Percentiles rank a stretch among this genome's conserved stretches.
phyloP scores from a whole-genome alignment of 1,284 basidiomycete genomes.

The Marasmius tenuissimus region DNA sequence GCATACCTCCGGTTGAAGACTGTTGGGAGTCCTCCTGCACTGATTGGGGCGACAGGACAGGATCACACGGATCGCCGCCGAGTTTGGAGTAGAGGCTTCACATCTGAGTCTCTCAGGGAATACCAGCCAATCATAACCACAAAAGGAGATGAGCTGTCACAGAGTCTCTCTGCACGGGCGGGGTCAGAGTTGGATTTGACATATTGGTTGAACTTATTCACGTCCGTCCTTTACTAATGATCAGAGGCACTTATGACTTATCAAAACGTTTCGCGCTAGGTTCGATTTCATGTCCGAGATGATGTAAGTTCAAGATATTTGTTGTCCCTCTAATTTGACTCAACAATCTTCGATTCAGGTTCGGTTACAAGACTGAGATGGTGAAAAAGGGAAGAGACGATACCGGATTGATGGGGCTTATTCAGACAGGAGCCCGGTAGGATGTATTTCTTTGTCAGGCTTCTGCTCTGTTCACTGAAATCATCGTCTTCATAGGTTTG shows the following conservation, averaged over 20 bases:
- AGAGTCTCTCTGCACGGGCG: too few relatives aligned
- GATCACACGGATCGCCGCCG: too few relatives aligned
- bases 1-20: too few relatives aligned
- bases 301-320: constrained; percentile 38
- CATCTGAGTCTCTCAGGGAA: too few relatives aligned
- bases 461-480: not conserved
- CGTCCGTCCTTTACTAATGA: not conserved
- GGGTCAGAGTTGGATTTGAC: too few relatives aligned
- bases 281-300: constrained; percentile 68
- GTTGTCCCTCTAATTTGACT: too few relatives aligned
- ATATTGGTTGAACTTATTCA: too few relatives aligned
- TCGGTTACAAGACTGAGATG: constrained; percentile 50
- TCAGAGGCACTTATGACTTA: constrained; percentile 37
- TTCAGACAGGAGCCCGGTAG: constrained; percentile 30
- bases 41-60: too few relatives aligned
- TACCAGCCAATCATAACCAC: too few relatives aligned
- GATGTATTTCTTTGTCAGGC: not conserved
- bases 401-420: constrained; percentile 34
- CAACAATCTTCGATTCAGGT: constrained; percentile 27
- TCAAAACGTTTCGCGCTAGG: constrained; percentile 31
- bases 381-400: constrained; percentile 33
- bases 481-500: constrained; percentile 20
- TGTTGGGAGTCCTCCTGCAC: too few relatives aligned
- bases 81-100: too few relatives aligned
- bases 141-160: too few relatives aligned